phyloP scores from a whole-genome alignment of 305 asterid genomes.

The Fraxinus dipetala region DNA sequence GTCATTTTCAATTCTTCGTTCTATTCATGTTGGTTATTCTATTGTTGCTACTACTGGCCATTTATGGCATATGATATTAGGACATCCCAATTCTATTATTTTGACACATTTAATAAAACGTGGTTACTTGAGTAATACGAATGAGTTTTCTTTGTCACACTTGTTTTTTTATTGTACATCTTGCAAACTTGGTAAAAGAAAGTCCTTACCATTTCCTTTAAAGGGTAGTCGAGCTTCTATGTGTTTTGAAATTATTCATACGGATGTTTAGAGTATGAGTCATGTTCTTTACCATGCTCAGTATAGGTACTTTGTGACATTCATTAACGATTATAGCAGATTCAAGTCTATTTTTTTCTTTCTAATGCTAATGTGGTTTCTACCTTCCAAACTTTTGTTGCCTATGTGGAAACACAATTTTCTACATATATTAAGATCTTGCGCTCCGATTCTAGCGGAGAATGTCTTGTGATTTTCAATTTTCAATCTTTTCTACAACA shows the following conservation, averaged over 20 bases:
- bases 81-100: not conserved
- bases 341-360: not conserved
- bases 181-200: too few relatives aligned
- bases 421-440: not conserved
- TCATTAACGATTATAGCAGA: too few relatives aligned
- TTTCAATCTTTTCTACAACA: not conserved
- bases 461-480: not conserved
- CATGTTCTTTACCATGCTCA: too few relatives aligned
- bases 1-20: not conserved
- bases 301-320: not conserved
- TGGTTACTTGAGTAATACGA: too few relatives aligned
- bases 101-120: too few relatives aligned
- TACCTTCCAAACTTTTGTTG: too few relatives aligned
- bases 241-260: too few relatives aligned
- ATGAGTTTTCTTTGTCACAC: too few relatives aligned
- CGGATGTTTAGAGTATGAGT: not conserved
- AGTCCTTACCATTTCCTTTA: not conserved
- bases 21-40: not conserved
- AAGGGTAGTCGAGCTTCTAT: too few relatives aligned
- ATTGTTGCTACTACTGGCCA: not conserved
- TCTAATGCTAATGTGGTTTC: not conserved
- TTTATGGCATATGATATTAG: not conserved
- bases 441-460: not conserved
- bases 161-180: too few relatives aligned
- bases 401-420: not conserved